These are phyloP conservation scores for Orobanche coerulescens DNA, from an alignment of 257 asterid genomes.

Conservation along the genomic window DNA sequence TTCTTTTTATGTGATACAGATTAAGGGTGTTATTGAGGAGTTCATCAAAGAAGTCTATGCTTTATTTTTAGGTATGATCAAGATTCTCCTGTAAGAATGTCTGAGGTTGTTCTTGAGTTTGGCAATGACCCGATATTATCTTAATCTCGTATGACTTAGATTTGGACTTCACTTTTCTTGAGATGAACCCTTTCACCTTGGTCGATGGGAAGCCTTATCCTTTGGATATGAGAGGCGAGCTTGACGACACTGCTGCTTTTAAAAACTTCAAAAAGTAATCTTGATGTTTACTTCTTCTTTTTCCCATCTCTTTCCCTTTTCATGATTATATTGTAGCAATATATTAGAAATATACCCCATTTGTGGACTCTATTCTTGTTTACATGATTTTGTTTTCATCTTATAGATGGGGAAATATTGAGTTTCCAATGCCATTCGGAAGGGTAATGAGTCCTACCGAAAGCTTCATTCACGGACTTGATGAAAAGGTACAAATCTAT, in stretches of 20 bases:
- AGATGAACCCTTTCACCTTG: conserved; percentile 94
- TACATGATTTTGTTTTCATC: not conserved
- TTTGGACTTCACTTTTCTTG: conserved; percentile 91
- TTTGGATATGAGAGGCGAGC: conserved; percentile 96
- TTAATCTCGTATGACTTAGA: conserved; percentile 32
- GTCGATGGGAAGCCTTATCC: conserved; percentile 92
- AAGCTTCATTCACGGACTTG: conserved; percentile 77
- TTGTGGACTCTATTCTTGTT: not conserved
- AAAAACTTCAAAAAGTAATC: conserved; percentile 89
- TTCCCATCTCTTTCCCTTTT: not conserved
- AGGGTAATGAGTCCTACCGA: conserved; percentile 86
- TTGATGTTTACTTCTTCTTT: not conserved
- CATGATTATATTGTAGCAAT: not conserved
- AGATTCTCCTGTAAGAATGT: not conserved
- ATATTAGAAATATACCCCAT: not conserved
- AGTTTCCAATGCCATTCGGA: conserved; percentile 94
- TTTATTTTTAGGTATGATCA: conserved; percentile 50
- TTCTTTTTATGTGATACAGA: conserved; percentile 35
- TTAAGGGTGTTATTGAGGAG: conserved; percentile 69
- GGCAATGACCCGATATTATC: conserved; percentile 6
- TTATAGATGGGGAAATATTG: conserved; percentile 82
- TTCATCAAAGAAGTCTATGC: conserved; percentile 58
- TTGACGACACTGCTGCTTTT: conserved; percentile 92
- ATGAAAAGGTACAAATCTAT: conserved; percentile 59
- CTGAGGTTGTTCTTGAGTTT: not conserved